phyloP scores from a whole-genome alignment of 148 eudicot genomes.

The Persicaria tinctoria region DNA sequence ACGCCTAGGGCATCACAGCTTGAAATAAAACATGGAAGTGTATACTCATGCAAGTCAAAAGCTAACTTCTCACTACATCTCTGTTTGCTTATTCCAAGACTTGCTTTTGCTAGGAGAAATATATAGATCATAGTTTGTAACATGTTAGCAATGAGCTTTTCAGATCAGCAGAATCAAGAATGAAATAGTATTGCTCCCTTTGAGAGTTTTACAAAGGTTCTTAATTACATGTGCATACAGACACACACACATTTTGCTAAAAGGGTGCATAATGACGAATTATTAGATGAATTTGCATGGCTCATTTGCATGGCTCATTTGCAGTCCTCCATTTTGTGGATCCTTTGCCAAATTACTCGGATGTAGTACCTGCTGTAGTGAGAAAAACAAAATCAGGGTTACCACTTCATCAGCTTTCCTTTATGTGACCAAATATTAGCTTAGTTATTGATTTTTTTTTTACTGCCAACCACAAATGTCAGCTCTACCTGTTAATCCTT shows the following conservation, averaged over 20 bases:
- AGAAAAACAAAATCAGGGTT: too few relatives aligned
- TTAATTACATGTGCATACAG: background rate
- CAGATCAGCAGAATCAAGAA: background rate
- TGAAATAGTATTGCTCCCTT: background rate
- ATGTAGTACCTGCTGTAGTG: background rate
- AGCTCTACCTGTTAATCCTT: conserved; percentile 37
- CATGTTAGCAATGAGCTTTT: background rate
- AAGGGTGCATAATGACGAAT: background rate
- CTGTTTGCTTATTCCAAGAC: too few relatives aligned
- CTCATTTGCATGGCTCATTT: background rate
- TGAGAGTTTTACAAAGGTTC: background rate
- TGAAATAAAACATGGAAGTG: too few relatives aligned
- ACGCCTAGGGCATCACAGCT: too few relatives aligned
- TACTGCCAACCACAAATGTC: too few relatives aligned
- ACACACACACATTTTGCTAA: background rate
- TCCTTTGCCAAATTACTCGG: background rate
- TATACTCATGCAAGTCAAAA: too few relatives aligned
- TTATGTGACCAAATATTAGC: too few relatives aligned
- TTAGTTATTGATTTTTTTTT: too few relatives aligned
- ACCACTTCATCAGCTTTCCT: too few relatives aligned
- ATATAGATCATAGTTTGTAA: too few relatives aligned
- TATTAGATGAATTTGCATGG: background rate
- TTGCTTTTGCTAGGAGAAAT: too few relatives aligned
- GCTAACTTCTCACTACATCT: too few relatives aligned
- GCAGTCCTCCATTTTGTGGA: background rate